Evolutionary conservation across 1,139 yeast genomes (phyloP).

Genomic region (Protomyces pachydermus): DNA sequence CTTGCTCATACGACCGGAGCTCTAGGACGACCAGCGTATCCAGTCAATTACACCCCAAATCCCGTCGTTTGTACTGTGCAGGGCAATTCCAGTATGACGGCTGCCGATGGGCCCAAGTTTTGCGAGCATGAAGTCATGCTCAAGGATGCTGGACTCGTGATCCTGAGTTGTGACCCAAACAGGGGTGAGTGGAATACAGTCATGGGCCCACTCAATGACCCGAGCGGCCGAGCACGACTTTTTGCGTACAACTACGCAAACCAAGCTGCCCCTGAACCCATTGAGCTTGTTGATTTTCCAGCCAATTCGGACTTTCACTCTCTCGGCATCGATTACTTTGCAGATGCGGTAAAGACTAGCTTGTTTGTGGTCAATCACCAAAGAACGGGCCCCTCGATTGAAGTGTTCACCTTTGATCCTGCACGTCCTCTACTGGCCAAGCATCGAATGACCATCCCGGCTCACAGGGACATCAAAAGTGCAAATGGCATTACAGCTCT

Average conservation of each 20-base stretch:
- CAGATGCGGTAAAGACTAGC: slow-evolving; percentile 7
- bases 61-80: slow-evolving; percentile 19
- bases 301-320: slow-evolving; percentile 11
- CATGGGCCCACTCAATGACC: slow-evolving; percentile 19
- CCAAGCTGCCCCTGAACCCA: background rate
- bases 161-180: slow-evolving; percentile 14
- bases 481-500: slow-evolving; percentile 15
- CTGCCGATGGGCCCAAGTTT: slow-evolving; percentile 11
- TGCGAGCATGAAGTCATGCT: slow-evolving; percentile 19
- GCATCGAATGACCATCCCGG: slow-evolving; percentile 2
- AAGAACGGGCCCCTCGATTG: slow-evolving; percentile 21
- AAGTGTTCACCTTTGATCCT: slow-evolving; percentile 3
- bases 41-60: slow-evolving; percentile 4
- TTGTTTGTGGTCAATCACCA: slow-evolving; percentile 20
- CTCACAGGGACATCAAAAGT: slow-evolving; percentile 6
- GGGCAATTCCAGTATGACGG: background rate
- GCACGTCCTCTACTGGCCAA: background rate
- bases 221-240: slow-evolving; percentile 1
- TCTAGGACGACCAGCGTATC: slow-evolving; percentile 9
- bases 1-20: background rate
- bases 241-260: slow-evolving; percentile 13
- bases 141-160: slow-evolving; percentile 2
- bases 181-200: slow-evolving; percentile 22
- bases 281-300: slow-evolving; percentile 5
- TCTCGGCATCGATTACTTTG: slow-evolving; percentile 9